Percentiles rank a stretch among this genome's conserved stretches.
Evolutionary conservation across 805 yeast species (phyloP).

Genomic region (Yamadazyma endophytica): DNA sequence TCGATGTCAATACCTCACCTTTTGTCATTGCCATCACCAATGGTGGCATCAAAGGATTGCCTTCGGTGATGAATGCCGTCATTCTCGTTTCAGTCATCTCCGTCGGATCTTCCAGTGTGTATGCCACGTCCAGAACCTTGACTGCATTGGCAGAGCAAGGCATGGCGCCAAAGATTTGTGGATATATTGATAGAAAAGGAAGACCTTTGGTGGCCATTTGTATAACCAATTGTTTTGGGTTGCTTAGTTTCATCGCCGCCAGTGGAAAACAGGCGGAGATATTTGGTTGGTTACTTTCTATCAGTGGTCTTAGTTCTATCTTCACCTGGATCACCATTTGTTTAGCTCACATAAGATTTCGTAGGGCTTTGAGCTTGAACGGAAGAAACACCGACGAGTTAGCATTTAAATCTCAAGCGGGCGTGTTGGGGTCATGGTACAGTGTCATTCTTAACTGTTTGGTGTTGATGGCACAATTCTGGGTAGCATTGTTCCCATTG

Average conservation of each 20-base stretch:
- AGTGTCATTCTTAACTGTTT: constrained; percentile 29
- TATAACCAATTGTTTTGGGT: constrained; percentile 50
- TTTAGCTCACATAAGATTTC: constrained; percentile 35
- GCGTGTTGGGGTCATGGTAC: constrained; percentile 31
- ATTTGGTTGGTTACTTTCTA: constrained; percentile 37
- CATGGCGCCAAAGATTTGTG: constrained; percentile 55
- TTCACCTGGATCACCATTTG: constrained; percentile 41
- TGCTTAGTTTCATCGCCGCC: constrained; percentile 52
- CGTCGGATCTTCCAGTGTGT: constrained; percentile 71
- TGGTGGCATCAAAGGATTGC: constrained; percentile 64
- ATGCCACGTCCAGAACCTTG: constrained; percentile 65
- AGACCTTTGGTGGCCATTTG: constrained; percentile 70
- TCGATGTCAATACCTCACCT: constrained; percentile 66
- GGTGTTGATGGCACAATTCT: constrained; percentile 39
- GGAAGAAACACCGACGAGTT: constrained; percentile 35
- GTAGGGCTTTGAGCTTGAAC: constrained; percentile 31
- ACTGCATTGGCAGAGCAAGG: constrained; percentile 66
- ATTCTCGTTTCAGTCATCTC: constrained; percentile 65
- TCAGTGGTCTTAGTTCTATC: constrained; percentile 38
- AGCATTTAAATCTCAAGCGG: constrained; percentile 33
- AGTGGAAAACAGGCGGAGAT: constrained; percentile 36
- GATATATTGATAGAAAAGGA: constrained; percentile 72
- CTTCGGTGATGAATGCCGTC: constrained; percentile 68
- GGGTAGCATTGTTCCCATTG: constrained; percentile 39
- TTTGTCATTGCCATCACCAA: constrained; percentile 67